A percentile compares a stretch with the other conserved stretches of the same genome.
These are phyloP conservation scores for Talaromyces trachyspermus DNA, from an alignment of 495 filamentous ascomycete species.

Conservation along the genomic window DNA sequence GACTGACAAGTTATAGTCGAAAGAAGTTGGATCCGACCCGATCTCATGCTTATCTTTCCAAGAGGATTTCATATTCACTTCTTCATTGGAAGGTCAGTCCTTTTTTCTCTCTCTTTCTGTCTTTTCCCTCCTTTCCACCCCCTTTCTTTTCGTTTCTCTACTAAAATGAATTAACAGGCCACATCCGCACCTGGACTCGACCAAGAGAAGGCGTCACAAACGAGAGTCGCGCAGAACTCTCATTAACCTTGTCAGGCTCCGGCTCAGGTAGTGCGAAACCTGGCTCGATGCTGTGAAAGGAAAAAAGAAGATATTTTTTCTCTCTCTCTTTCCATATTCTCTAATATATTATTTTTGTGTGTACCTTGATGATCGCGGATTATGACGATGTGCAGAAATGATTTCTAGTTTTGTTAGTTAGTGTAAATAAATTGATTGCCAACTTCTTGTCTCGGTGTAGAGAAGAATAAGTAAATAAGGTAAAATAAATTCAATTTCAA, in stretches of 20 bases:
- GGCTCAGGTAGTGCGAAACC: background rate
- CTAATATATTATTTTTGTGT: no score
- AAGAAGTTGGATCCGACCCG: slow-evolving; percentile 78
- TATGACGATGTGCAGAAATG: no score
- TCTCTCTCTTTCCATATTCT: no score
- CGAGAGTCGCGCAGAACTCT: slow-evolving; percentile 6
- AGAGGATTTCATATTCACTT: slow-evolving; percentile 85
- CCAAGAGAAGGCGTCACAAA: slow-evolving; percentile 53
- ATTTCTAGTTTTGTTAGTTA: no score
- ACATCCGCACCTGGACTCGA: slow-evolving; percentile 81
- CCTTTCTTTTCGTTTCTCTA: slow-evolving; percentile 6
- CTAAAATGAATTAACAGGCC: slow-evolving; percentile 46
- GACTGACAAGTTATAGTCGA: slow-evolving; percentile 48
- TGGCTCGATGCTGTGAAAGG: no score
- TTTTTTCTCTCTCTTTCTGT: background rate
- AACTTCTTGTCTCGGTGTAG: no score
- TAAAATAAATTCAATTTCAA: no score
- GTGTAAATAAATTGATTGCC: no score
- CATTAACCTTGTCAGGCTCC: background rate
- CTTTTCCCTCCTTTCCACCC: slow-evolving; percentile 4
- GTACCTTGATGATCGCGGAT: no score
- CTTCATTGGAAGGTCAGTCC: slow-evolving; percentile 70
- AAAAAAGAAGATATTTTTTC: no score
- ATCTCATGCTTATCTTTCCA: slow-evolving; percentile 86
- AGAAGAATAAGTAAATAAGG: no score